Conservation (phyloP, 352 stramenopile species). For the Globisporangium irregulare region DNA sequence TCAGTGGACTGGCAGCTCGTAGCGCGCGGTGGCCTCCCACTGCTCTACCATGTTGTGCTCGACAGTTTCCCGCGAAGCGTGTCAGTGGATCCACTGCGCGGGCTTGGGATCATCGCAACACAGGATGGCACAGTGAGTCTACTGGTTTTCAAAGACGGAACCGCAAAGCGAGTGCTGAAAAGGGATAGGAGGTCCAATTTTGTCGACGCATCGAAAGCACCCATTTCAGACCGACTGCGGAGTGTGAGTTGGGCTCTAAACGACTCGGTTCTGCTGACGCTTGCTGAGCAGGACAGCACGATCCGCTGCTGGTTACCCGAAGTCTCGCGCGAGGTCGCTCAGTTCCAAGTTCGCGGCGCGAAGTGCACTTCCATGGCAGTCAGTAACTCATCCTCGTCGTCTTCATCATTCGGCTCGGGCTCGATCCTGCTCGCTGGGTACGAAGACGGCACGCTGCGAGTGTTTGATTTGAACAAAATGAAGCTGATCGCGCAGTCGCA, state of each 20-base stretch:
- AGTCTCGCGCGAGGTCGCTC: slow-evolving; percentile 34
- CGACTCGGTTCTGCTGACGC: slow-evolving; percentile 34
- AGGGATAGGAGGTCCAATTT: not conserved
- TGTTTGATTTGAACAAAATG: slow-evolving; percentile 52
- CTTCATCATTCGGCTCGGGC: not conserved
- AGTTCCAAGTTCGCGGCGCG: slow-evolving; percentile 27
- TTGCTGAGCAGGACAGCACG: slow-evolving; percentile 17
- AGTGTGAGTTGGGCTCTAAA: slow-evolving; percentile 28
- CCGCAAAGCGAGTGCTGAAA: slow-evolving; percentile 18
- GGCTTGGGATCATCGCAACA: slow-evolving; percentile 32
- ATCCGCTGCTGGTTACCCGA: slow-evolving; percentile 48
- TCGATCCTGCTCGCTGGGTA: slow-evolving; percentile 45
- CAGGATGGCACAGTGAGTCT: slow-evolving; percentile 25
- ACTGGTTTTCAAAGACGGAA: slow-evolving; percentile 30
- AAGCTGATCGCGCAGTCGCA: slow-evolving; percentile 37
- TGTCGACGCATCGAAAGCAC: too few relatives aligned
- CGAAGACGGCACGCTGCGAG: slow-evolving; percentile 40
- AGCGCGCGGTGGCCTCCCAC: slow-evolving; percentile 33
- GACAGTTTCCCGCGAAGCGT: slow-evolving; percentile 29
- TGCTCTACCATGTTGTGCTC: slow-evolving; percentile 28
- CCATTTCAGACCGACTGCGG: not conserved
- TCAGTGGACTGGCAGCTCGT: slow-evolving; percentile 45
- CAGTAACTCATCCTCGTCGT: slow-evolving; percentile 16
- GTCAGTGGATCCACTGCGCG: slow-evolving; percentile 39
- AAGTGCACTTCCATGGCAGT: slow-evolving; percentile 40